Percentiles rank a stretch among this genome's conserved stretches.
phyloP scores from a whole-genome alignment of 2,329 filamentous ascomycete species.

The Hypoxylon sp. region DNA sequence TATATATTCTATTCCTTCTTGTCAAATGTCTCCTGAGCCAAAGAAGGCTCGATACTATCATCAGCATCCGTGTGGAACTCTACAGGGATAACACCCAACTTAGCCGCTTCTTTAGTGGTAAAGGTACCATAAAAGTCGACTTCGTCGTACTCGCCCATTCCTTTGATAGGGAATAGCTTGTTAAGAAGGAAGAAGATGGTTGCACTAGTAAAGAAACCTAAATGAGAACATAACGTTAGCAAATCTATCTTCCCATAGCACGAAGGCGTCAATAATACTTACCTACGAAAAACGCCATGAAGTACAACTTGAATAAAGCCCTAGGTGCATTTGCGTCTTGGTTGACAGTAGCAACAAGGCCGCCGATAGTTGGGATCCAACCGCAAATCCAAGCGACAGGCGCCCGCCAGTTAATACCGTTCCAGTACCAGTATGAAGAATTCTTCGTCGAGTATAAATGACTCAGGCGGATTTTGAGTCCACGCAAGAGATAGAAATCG shows the following conservation, averaged over 20 bases:
- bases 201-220: conserved; percentile 57
- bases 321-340: conserved; percentile 51
- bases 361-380: conserved; percentile 59
- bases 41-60: conserved; percentile 31
- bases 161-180: conserved; percentile 55
- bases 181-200: conserved; percentile 52
- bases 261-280: conserved; percentile 25
- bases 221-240: conserved; percentile 8
- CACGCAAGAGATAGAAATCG: conserved; percentile 54
- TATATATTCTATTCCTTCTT: conserved; percentile 36
- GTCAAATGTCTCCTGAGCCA: conserved; percentile 34
- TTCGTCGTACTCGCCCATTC: conserved; percentile 59
- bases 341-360: conserved; percentile 53
- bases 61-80: conserved; percentile 33
- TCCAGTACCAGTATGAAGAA: conserved; percentile 59
- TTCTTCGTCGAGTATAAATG: conserved; percentile 51
- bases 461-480: conserved; percentile 54
- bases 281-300: conserved; percentile 62
- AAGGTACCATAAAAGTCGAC: conserved; percentile 62
- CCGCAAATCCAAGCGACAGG: conserved; percentile 60
- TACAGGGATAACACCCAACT: conserved; percentile 54
- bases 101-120: conserved; percentile 57
- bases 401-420: conserved; percentile 60
- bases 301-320: conserved; percentile 60
- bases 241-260: not conserved